phyloP scores from a whole-genome alignment of 129 eudicot species.

The Chrysanthemum lavandulifolium region DNA sequence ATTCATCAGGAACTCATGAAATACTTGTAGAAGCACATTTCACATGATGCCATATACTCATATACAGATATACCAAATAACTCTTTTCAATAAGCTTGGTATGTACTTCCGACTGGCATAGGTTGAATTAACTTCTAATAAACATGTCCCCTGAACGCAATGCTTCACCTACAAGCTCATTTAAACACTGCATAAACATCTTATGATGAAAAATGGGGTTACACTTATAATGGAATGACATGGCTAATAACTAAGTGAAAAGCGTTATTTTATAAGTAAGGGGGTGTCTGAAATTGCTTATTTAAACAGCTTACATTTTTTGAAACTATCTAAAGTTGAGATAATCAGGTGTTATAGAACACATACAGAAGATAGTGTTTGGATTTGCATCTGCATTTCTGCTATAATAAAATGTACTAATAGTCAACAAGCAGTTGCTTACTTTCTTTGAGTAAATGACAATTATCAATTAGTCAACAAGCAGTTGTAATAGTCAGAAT shows the following conservation, averaged over 20 bases:
- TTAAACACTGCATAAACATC: background rate
- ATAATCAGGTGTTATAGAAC: no score
- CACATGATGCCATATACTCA: background rate
- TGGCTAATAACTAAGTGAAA: background rate
- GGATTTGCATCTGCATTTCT: no score
- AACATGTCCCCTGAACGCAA: background rate
- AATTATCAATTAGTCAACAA: no score
- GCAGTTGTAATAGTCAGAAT: no score
- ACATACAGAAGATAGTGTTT: no score
- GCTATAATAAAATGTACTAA: no score
- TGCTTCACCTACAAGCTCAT: background rate
- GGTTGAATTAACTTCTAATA: background rate
- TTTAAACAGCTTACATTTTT: no score
- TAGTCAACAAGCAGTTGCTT: no score
- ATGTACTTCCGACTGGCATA: background rate
- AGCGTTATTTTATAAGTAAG: constrained; percentile 11
- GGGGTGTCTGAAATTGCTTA: no score
- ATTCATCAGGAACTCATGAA: constrained; percentile 4
- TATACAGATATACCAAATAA: background rate
- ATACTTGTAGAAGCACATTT: constrained; percentile 2
- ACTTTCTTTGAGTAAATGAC: no score
- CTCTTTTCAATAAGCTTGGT: constrained; percentile 2
- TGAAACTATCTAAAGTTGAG: no score
- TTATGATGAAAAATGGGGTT: background rate
- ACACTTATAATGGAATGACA: background rate